phyloP scores from a whole-genome alignment of 2,329 filamentous ascomycete genomes.

The Exophiala alcalophila region DNA sequence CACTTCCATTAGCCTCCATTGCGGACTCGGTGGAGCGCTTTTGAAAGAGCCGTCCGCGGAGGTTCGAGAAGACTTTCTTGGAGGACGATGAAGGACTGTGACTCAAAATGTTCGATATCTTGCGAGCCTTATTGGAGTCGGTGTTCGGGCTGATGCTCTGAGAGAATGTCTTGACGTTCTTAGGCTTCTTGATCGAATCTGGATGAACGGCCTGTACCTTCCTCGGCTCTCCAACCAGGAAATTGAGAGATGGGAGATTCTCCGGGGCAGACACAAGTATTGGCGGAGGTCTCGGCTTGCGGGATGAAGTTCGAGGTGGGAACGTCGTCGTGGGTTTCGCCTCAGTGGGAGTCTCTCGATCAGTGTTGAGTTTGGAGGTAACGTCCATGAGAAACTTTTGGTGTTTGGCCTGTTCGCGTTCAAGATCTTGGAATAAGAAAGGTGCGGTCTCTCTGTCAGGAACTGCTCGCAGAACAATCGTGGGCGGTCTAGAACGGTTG shows the following conservation, averaged over 20 bases:
- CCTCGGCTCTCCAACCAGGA: conserved; percentile 1
- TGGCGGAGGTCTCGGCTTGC: conserved; percentile 24
- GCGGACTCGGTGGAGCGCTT: conserved; percentile 28
- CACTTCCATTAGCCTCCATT: neutral
- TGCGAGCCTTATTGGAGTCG: conserved; percentile 11
- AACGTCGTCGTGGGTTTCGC: conserved; percentile 6
- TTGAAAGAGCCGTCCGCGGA: conserved; percentile 31
- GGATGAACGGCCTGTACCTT: conserved; percentile 12
- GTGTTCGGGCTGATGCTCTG: conserved; percentile 17
- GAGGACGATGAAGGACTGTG: conserved; percentile 24
- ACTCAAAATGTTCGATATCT: conserved; percentile 17
- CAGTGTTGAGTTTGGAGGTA: no score
- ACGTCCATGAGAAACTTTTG: conserved; percentile 11
- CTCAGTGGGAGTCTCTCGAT: neutral
- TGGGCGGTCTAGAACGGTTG: conserved; percentile 13
- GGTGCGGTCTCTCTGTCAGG: conserved; percentile 21
- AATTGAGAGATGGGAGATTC: conserved; percentile 1
- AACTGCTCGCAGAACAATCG: conserved; percentile 15
- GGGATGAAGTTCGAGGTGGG: conserved; percentile 23
- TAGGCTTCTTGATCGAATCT: conserved; percentile 11
- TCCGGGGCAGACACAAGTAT: conserved; percentile 22
- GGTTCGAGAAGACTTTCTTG: conserved; percentile 31
- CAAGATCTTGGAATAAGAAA: conserved; percentile 19
- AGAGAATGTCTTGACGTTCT: conserved; percentile 23
- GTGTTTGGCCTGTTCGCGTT: conserved; percentile 17